Base-by-base conservation (phyloP, 1,284 basidiomycete species). In the Spongispora temasekensis region DNA sequence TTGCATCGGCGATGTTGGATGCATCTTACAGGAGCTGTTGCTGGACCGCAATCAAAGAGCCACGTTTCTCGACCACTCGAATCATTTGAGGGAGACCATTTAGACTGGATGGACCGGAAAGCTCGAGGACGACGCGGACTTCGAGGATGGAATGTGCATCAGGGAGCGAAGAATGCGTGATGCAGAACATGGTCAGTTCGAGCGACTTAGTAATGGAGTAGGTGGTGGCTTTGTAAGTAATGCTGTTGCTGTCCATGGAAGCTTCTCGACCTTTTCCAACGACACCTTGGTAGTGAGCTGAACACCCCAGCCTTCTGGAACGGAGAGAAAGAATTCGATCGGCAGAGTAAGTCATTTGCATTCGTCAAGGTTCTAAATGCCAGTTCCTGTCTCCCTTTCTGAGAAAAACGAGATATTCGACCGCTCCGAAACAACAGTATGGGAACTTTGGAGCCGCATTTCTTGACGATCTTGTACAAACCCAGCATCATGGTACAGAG, bases 221-320 rank as follows among this genome's bases (percentile, higher is more conserved):
- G 76, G 68, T 3, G 74, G 58, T 30, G 81, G 75, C 28, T 72
- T 79, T 61, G 74, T 78, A 51, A 84, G 86, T 44, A 82, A 83
- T 3, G 91, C 91, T 65, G 82, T 83, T 19, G 86, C 84, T 5
- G 85, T 83, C 93, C 93, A 95, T 0, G 89, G 88, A 7, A 93
- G 83, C 51, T 83, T 81, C 65, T 92, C 86, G 15, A 90, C 87
- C 61, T 84, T 82, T 56, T 90, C 86, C 5, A 87, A 87, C 1
- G 86, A 90, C 28, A 83, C 91, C 69, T 80, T 90, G 60, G 85
- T 88, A 55, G 83, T 84, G 59, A 86, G 79, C 66, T 91, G 92
- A 1, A 97, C 86, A 69, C 98, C 95, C 97, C 97, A 99, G 9
- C 94, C 94, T 65, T 95, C 88, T 5, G 81, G 76, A 1, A 87